Conservation (phyloP, 257 asterid genomes). For the Nicotiana sylvestris region DNA sequence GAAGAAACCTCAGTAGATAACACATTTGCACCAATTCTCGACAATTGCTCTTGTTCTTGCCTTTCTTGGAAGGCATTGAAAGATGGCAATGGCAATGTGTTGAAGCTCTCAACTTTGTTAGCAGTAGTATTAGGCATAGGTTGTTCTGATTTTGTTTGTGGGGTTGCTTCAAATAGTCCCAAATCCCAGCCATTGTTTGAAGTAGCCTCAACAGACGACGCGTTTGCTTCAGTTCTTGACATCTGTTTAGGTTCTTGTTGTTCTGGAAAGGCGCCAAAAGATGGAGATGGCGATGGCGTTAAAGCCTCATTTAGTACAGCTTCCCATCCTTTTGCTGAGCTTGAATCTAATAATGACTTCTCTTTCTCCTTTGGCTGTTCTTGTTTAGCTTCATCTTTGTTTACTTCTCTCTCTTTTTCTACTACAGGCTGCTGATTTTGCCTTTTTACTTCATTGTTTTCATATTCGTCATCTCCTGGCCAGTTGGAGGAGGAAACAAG, state of each 20-base stretch:
- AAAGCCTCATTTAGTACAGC: conserved; percentile 31
- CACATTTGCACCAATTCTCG: background rate
- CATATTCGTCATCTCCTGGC: conserved; percentile 22
- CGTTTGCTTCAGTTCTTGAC: background rate
- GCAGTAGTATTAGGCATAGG: background rate
- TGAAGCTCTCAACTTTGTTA: background rate
- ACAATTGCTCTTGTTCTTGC: conserved; percentile 8
- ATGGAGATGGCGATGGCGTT: conserved; percentile 14
- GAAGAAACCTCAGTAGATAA: background rate
- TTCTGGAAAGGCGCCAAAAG: background rate
- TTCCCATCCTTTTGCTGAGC: conserved; percentile 43
- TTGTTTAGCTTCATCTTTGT: background rate
- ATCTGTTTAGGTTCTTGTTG: conserved; percentile 9
- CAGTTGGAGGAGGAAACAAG: conserved; percentile 50
- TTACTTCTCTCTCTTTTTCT: background rate
- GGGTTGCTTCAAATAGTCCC: conserved; percentile 29
- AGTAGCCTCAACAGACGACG: background rate
- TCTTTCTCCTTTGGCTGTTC: conserved; percentile 14
- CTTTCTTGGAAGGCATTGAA: conserved; percentile 13
- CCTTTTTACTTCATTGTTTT: background rate
- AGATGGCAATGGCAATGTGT: background rate
- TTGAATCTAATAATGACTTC: background rate
- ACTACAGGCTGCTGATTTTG: background rate
- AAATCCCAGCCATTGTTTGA: conserved; percentile 33
- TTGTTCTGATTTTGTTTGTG: conserved; percentile 4